phyloP scores from a whole-genome alignment of 306 rosid genomes.

The Carpinus fangiana region DNA sequence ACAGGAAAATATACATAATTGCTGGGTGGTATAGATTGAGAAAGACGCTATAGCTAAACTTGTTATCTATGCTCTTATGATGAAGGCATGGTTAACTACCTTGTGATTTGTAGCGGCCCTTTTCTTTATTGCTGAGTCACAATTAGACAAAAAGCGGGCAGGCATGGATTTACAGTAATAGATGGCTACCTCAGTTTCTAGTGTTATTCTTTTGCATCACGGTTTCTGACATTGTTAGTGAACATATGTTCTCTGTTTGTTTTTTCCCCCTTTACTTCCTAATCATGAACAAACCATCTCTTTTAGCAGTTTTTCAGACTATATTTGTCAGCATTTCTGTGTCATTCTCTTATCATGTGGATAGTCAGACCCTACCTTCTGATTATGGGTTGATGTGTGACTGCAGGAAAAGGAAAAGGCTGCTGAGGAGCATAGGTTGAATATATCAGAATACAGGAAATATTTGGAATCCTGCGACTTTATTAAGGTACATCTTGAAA shows the following conservation, averaged over 20 bases:
- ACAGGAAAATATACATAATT: neutral
- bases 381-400: constrained; percentile 16
- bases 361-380: constrained; percentile 8
- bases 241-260: neutral
- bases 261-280: neutral
- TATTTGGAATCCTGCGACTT: constrained; percentile 84
- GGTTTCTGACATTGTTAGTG: neutral
- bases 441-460: constrained; percentile 73
- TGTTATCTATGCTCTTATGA: neutral
- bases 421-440: constrained; percentile 75
- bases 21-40: neutral
- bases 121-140: too few relatives aligned
- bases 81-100: neutral
- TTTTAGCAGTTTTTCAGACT: neutral
- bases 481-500: constrained; percentile 58
- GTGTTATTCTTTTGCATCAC: too few relatives aligned
- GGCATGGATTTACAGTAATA: neutral
- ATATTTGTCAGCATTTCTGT: neutral
- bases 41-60: neutral
- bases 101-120: neutral
- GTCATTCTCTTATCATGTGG: neutral
- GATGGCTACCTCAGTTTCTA: neutral
- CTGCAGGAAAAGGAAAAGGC: constrained; percentile 88
- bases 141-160: neutral
- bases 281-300: neutral